Conservation (phyloP, 164 flowering plant genomes). For the Echeveria elegans region DNA sequence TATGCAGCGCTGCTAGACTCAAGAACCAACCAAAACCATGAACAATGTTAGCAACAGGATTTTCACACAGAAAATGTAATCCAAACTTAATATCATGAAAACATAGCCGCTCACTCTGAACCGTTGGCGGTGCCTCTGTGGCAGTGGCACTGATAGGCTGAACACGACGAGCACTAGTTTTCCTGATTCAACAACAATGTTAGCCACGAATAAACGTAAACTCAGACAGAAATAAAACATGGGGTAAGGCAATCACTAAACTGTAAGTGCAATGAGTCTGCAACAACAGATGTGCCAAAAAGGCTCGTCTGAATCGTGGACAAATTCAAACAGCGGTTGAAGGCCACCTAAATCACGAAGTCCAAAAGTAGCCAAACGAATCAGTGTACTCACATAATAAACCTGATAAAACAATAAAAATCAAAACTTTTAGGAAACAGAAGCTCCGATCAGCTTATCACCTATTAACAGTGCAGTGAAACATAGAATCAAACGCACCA, state of each 20-base stretch:
- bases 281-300: too few relatives aligned
- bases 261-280: neutral
- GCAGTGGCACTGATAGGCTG: slow-evolving; percentile 77
- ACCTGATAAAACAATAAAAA: neutral
- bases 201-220: neutral
- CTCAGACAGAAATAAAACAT: neutral
- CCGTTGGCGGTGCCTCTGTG: slow-evolving; percentile 65
- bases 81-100: neutral
- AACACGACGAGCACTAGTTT: slow-evolving; percentile 19
- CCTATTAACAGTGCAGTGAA: too few relatives aligned
- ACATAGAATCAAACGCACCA: too few relatives aligned
- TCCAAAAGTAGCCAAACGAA: too few relatives aligned
- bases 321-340: neutral
- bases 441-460: too few relatives aligned
- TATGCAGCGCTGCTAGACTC: too few relatives aligned
- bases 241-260: neutral
- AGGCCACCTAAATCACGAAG: neutral
- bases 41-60: too few relatives aligned
- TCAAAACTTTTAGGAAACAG: neutral
- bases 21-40: too few relatives aligned
- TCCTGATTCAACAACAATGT: slow-evolving; percentile 22
- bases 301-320: neutral
- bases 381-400: too few relatives aligned
- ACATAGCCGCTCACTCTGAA: slow-evolving; percentile 34
- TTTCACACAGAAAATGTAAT: too few relatives aligned